These are phyloP conservation scores for Aegilops umbellulata DNA, from an alignment of 176 grass and related monocot species.

Conservation along the genomic window DNA sequence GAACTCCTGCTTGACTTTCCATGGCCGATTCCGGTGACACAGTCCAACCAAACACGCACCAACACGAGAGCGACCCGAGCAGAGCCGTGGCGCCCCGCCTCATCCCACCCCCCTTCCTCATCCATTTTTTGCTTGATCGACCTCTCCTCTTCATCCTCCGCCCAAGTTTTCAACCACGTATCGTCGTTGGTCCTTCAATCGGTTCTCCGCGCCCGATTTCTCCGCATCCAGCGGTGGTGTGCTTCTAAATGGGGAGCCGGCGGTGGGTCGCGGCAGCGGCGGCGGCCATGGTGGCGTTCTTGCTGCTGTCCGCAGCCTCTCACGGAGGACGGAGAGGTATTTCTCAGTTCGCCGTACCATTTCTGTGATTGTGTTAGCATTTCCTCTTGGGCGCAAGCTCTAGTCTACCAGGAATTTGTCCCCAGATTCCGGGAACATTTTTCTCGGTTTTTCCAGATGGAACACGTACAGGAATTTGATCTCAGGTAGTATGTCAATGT, in stretches of 20 bases:
- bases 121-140: not conserved
- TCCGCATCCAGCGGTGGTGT: not conserved
- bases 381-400: not conserved
- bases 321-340: conserved; percentile 17
- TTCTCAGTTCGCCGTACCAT: not conserved
- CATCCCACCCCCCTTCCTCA: not conserved
- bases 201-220: not conserved
- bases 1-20: not conserved
- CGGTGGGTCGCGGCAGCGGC: not conserved
- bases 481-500: not conserved
- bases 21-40: not conserved
- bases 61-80: not conserved
- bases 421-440: not conserved
- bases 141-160: not conserved
- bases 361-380: not conserved
- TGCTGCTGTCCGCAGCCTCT: conserved; percentile 18
- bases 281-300: not conserved
- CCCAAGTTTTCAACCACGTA: not conserved
- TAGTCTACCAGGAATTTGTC: not conserved
- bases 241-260: not conserved
- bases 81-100: not conserved
- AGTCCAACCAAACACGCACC: not conserved
- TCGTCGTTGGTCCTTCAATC: not conserved
- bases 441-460: not conserved
- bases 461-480: not conserved